phyloP scores from a whole-genome alignment of 2,329 filamentous ascomycete species.

The Cyanodermella asteris region DNA sequence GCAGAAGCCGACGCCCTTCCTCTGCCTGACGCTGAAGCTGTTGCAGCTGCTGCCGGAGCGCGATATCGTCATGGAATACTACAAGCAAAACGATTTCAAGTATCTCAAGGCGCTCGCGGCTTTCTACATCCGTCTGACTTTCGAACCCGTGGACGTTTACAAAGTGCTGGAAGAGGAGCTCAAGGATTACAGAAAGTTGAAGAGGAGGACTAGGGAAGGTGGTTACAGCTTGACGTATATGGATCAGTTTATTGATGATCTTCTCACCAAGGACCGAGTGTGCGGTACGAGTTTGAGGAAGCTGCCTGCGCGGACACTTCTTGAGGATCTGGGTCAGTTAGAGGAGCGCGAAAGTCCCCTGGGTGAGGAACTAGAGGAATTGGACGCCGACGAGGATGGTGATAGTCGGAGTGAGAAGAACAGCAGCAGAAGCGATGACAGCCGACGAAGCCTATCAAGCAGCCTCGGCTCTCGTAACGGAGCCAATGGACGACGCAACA shows the following conservation, averaged over 20 bases:
- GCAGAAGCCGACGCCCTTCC: slow-evolving; percentile 72
- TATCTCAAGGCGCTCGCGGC: slow-evolving; percentile 76
- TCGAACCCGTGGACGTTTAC: slow-evolving; percentile 64
- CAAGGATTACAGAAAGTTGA: slow-evolving; percentile 63
- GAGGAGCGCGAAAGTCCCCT: slow-evolving; percentile 70
- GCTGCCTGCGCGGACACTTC: slow-evolving; percentile 54
- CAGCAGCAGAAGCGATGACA: no score
- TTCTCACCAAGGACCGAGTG: slow-evolving; percentile 70
- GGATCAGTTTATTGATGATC: slow-evolving; percentile 84
- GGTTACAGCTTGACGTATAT: slow-evolving; percentile 55
- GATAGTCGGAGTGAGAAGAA: no score
- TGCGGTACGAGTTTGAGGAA: slow-evolving; percentile 88
- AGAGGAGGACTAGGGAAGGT: slow-evolving; percentile 47
- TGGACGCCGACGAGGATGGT: slow-evolving; percentile 16
- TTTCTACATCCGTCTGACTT: slow-evolving; percentile 83
- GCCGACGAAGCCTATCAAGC: no score
- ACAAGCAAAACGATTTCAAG: slow-evolving; percentile 59
- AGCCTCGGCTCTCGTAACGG: no score
- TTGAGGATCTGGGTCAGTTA: slow-evolving; percentile 76
- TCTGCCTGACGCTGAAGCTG: slow-evolving; percentile 87
- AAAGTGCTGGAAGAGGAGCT: slow-evolving; percentile 59
- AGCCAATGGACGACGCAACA: no score
- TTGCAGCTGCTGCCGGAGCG: slow-evolving; percentile 67
- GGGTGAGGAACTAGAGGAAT: slow-evolving; percentile 36
- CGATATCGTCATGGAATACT: slow-evolving; percentile 58